These are phyloP conservation scores for Patellifolia procumbens DNA, from an alignment of 179 eudicot genomes.

Conservation along the genomic window DNA sequence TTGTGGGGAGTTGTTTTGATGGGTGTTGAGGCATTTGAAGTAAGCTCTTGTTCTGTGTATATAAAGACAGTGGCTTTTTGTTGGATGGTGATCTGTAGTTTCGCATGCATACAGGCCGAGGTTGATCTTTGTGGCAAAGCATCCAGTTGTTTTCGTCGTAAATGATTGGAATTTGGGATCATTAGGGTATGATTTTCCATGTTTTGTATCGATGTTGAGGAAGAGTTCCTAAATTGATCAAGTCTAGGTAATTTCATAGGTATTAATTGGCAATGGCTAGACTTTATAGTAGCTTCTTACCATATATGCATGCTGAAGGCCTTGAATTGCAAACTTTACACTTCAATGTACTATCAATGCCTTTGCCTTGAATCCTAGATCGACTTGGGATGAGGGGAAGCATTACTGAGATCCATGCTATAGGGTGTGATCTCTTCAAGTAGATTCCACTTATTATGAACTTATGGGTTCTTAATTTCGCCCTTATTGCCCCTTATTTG, in stretches of 20 bases:
- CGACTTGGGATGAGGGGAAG: not conserved
- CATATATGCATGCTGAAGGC: not conserved
- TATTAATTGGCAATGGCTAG: not conserved
- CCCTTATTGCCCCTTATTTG: no score
- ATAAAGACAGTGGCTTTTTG: not conserved
- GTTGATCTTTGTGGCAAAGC: not conserved
- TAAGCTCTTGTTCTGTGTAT: not conserved
- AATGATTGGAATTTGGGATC: not conserved
- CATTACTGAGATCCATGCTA: not conserved
- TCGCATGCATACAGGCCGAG: not conserved
- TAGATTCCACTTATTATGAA: no score
- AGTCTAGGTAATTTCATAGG: not conserved
- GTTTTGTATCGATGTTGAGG: not conserved
- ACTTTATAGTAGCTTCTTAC: not conserved
- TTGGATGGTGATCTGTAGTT: conserved; percentile 13
- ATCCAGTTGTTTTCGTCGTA: not conserved
- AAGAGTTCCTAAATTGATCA: not conserved
- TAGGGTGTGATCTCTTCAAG: not conserved
- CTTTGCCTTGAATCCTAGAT: not conserved
- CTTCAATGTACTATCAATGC: not conserved
- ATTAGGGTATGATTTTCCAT: not conserved
- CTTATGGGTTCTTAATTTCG: not conserved
- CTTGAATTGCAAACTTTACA: not conserved
- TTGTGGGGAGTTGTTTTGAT: not conserved
- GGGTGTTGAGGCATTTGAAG: not conserved